These are phyloP conservation scores for Glycine soja DNA, from an alignment of 306 rosid species.

Conservation along the genomic window DNA sequence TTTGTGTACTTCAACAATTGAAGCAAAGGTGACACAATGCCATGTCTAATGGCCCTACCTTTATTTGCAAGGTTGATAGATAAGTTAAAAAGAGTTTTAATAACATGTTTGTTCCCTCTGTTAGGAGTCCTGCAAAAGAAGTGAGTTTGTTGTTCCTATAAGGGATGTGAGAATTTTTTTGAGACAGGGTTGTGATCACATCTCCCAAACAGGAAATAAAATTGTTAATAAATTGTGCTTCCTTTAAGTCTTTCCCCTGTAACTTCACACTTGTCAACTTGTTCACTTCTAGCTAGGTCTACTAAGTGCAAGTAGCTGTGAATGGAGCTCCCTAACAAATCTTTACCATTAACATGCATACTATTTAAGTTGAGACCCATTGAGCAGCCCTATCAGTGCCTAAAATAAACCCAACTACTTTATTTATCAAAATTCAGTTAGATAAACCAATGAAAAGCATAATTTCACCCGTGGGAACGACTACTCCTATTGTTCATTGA, in stretches of 20 bases:
- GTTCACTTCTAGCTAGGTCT: conserved; percentile 97
- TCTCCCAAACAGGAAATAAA: conserved; percentile 98
- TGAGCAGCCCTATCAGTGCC: conserved; percentile 45
- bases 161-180: conserved; percentile 94
- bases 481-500: conserved; percentile 84
- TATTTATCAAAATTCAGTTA: neutral
- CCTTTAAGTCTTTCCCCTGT: conserved; percentile 93
- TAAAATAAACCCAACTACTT: conserved; percentile 22
- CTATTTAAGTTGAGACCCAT: conserved; percentile 65
- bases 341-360: conserved; percentile 89
- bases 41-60: too few relatives aligned
- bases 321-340: conserved; percentile 64
- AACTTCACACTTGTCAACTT: conserved; percentile 93
- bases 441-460: conserved; percentile 22
- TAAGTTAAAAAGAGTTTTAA: too few relatives aligned
- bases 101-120: too few relatives aligned
- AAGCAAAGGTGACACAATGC: too few relatives aligned
- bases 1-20: too few relatives aligned
- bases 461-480: conserved; percentile 86
- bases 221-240: conserved; percentile 87
- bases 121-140: conserved; percentile 93
- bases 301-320: conserved; percentile 89
- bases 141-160: conserved; percentile 94
- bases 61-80: too few relatives aligned
- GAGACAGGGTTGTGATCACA: conserved; percentile 93